Evolutionary conservation across 2,329 filamentous ascomycete genomes (phyloP).

Genomic region (Chrysoporthe cubensis): DNA sequence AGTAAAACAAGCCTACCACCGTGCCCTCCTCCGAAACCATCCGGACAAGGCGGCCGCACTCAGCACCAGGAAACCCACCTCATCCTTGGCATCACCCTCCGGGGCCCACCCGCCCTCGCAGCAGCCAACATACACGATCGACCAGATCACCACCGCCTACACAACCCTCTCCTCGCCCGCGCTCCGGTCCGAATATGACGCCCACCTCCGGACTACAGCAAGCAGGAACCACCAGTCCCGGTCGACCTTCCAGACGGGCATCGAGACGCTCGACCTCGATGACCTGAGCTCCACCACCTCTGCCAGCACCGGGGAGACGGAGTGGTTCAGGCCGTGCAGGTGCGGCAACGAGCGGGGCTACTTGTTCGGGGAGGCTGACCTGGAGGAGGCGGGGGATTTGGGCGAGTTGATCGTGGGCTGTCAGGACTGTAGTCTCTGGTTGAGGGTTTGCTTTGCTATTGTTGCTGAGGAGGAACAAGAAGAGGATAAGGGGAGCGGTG

Average conservation of each 20-base stretch:
- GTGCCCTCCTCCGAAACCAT: constrained; percentile 67
- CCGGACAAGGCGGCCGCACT: constrained; percentile 56
- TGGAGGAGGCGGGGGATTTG: constrained; percentile 61
- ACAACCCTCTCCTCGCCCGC: constrained; percentile 55
- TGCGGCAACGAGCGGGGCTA: constrained; percentile 68
- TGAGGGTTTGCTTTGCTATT: constrained; percentile 66
- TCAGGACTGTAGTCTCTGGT: constrained; percentile 68
- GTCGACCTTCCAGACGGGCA: constrained; percentile 56
- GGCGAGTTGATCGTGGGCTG: constrained; percentile 68
- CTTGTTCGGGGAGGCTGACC: constrained; percentile 59
- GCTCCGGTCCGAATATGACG: constrained; percentile 59
- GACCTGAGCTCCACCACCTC: constrained; percentile 60
- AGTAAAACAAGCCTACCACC: constrained; percentile 67
- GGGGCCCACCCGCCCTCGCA: constrained; percentile 33
- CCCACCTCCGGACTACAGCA: constrained; percentile 46
- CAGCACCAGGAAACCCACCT: neutral
- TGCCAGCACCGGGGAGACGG: constrained; percentile 33
- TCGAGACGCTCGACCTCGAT: constrained; percentile 68
- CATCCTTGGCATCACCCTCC: constrained; percentile 64
- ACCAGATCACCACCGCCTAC: constrained; percentile 67
- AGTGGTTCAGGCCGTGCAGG: constrained; percentile 63
- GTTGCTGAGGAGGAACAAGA: constrained; percentile 47
- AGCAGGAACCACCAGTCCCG: constrained; percentile 23
- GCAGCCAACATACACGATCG: constrained; percentile 59
- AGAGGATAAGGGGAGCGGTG: constrained; percentile 11